Base-by-base conservation (phyloP, 1,139 yeast species). In the Geotrichum fermentans region DNA sequence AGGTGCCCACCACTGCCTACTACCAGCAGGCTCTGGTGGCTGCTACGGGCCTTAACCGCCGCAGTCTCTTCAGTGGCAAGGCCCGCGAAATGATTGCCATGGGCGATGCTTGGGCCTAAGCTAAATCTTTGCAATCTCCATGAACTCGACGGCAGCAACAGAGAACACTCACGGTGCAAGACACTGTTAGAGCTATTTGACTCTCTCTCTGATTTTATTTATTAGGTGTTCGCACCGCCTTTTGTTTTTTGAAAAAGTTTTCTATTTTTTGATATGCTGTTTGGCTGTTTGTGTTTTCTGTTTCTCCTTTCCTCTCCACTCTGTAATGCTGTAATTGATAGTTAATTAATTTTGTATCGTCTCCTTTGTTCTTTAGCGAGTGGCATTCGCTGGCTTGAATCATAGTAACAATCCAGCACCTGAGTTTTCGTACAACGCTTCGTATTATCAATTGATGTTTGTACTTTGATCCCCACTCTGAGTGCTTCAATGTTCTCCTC, bases 31-130 rank as follows among this genome's bases (percentile, higher is more conserved):
- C 63, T 1, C 50, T 59, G 20, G 52, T 58, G 24, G 61, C 59
- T n/a, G 64, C 62, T 32, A 52, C 58, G 3, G 63, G 62, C 11
- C 65, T 77, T 57, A 77, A 75, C 58, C 70, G 72, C 52, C 66
- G 75, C 51, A 71, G 77, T 49, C 65, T 77, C 47, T 63, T 73
- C 55, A 66, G 75, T 34, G 81, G 80, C 50, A 73, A 70, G 57
- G 78, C 79, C 47, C 72, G 78, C 54, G 80, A 77, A 63, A 77
- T 77, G 77, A 74, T 77, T 41, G 44, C 43, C 30, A 38, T 38
- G 32, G 35, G 35, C 20, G 43, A 39, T n/a, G 21, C 43, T 13
- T 39, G 43, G 43, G 34, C 43, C 8, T 39, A 28, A 29, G 13
- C 20, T 24, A 22, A 7, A 10, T 18, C 21, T 11, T 6, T 26